A percentile compares a stretch with the other conserved stretches of the same genome.
Evolutionary conservation across 345 rosid species (phyloP).

Genomic region (Kernera saxatilis): DNA sequence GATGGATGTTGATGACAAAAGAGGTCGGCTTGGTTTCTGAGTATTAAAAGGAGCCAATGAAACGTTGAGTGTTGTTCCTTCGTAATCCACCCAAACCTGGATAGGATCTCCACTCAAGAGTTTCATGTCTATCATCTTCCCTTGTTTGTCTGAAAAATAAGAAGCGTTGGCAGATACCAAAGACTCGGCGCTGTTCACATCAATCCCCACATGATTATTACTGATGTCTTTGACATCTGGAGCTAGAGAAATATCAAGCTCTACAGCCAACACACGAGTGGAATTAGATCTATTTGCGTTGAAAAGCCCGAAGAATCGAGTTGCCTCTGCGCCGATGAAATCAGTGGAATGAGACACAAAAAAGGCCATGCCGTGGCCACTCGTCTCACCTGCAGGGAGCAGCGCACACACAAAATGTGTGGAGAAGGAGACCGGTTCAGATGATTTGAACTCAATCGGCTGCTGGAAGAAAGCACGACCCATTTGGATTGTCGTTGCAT

Average conservation of each 20-base stretch:
- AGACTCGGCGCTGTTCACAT: conserved; percentile 45
- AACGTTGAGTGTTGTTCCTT: conserved; percentile 38
- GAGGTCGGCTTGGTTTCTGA: conserved; percentile 42
- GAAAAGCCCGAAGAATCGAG: conserved; percentile 45
- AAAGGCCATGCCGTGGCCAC: conserved; percentile 49
- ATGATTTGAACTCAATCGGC: conserved; percentile 37
- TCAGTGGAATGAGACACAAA: conserved; percentile 29
- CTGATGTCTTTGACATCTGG: conserved; percentile 40
- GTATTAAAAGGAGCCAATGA: conserved; percentile 36
- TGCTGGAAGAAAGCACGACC: conserved; percentile 42
- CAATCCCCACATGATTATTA: conserved; percentile 61
- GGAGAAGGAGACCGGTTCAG: conserved; percentile 33
- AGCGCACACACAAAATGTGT: conserved; percentile 39
- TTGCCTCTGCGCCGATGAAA: conserved; percentile 2
- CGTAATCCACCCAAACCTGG: conserved; percentile 70
- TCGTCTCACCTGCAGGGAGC: conserved; percentile 18
- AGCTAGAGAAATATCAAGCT: conserved; percentile 46
- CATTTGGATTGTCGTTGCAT: conserved; percentile 21
- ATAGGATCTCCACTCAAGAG: conserved; percentile 42
- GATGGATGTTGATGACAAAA: conserved; percentile 35
- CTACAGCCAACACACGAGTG: conserved; percentile 52
- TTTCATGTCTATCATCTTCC: conserved; percentile 19
- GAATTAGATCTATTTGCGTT: conserved; percentile 25
- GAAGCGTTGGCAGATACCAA: conserved; percentile 24
- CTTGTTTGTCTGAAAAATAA: conserved; percentile 32